Conservation (phyloP, 2,329 filamentous ascomycete genomes). For the Fusarium verticillioides region DNA sequence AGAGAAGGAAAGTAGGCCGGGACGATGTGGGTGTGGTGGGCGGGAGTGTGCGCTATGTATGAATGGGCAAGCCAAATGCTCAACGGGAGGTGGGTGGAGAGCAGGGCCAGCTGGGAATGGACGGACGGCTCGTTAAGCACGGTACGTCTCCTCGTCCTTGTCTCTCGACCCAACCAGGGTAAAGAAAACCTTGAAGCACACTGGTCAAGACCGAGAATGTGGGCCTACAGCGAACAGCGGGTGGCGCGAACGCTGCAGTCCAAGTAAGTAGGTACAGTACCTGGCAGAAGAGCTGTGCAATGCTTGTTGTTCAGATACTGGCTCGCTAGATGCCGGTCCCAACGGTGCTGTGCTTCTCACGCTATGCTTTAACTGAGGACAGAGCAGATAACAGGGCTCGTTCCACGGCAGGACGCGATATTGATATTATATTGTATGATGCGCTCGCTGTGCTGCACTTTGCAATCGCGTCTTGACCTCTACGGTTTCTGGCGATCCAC, state of each 20-base stretch:
- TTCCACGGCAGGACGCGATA: slow-evolving; percentile 4
- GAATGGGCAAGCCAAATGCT: slow-evolving; percentile 24
- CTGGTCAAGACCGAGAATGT: slow-evolving; percentile 33
- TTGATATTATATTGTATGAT: slow-evolving; percentile 7
- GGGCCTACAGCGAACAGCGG: slow-evolving; percentile 44
- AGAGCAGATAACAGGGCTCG: slow-evolving; percentile 9
- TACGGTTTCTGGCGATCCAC: slow-evolving; percentile 32
- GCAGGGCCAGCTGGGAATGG: slow-evolving; percentile 29
- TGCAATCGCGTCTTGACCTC: slow-evolving; percentile 31
- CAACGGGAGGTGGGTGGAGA: slow-evolving; percentile 24
- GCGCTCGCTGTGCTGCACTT: slow-evolving; percentile 18
- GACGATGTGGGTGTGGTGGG: slow-evolving; percentile 42
- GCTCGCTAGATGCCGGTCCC: slow-evolving; percentile 7
- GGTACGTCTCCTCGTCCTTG: slow-evolving; percentile 21
- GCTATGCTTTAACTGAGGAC: slow-evolving; percentile 3
- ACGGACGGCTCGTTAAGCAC: slow-evolving; percentile 7
- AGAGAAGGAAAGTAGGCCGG: slow-evolving; percentile 40
- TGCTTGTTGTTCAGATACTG: slow-evolving; percentile 25
- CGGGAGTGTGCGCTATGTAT: slow-evolving; percentile 44
- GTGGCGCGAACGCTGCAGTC: slow-evolving; percentile 46
- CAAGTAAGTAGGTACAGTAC: slow-evolving; percentile 34
- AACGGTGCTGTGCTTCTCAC: slow-evolving; percentile 28
- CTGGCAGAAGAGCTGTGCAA: slow-evolving; percentile 29
- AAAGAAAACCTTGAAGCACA: slow-evolving; percentile 21
- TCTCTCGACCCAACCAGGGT: slow-evolving; percentile 12